Evolutionary conservation across 2,329 filamentous ascomycete species (phyloP), one percentile per base, ranked within the genome.

Genomic region (Penicillium expansum): DNA sequence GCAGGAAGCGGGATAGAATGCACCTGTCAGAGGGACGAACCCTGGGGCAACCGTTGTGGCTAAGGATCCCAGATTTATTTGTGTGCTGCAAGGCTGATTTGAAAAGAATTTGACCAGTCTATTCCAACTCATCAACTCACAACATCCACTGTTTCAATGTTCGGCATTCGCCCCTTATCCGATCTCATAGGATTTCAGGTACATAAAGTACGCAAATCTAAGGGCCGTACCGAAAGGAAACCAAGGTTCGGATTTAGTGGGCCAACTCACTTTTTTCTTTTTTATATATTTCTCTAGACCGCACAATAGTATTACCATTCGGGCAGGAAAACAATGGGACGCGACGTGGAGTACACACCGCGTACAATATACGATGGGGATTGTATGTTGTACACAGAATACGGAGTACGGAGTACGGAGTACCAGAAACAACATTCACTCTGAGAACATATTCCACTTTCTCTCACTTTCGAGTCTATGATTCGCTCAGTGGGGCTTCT

Each of bases 31-130:
- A 53, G 33, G 29, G 54, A 66, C 60, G 64, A 66, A 66, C 64
- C 58, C 63, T 66, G 64, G 63, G 64, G 63, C 64, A 43, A 55
- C 63, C 63, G 63, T 65, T 65, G 13, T 64, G 60, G 59, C 62
- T 59, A 44, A 57, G 49, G 55, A 57, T 62, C 49, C 53, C 33
- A 51, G 38, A 55, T 61, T 47, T 24, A 41, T 56, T 39, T 43
- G 14, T 4, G 27, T 41, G 44, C 53, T 48, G 33, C 49, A 18
- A 41, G 33, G 41, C 29, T 48, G 22, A 45, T 48, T 38, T 29
- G 33, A 43, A 10, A 5, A 35, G 20, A 4, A 35, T 11, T 43
- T 32, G 30, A 39, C 27, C 29, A 29, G 41, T 57, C 50, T 18
- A 24, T 33, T 56, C 7, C 32, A 41, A 39, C 16, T 32, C 37